Conservation (phyloP, 2,329 filamentous ascomycete species). For the Anthostomella pinea region DNA sequence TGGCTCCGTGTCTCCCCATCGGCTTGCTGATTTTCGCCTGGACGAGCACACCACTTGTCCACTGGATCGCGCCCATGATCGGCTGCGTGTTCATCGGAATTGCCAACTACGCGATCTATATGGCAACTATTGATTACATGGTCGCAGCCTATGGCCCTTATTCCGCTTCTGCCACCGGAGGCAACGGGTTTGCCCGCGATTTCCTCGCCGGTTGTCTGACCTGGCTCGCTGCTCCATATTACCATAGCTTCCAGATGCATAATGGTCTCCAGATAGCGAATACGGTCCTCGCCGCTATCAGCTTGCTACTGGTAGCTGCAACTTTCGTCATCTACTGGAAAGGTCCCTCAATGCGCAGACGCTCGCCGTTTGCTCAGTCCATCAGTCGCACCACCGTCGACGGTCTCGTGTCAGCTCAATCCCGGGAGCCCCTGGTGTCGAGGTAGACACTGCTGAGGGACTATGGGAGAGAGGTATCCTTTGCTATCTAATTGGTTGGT, state of each 20-base stretch:
- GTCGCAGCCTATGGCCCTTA: slow-evolving; percentile 65
- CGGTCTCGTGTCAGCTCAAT: not conserved
- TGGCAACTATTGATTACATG: slow-evolving; percentile 67
- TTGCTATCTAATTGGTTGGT: too few relatives aligned
- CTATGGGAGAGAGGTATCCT: too few relatives aligned
- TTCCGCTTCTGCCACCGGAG: slow-evolving; percentile 63
- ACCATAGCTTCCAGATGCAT: slow-evolving; percentile 39
- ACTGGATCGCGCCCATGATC: slow-evolving; percentile 62
- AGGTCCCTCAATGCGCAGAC: slow-evolving; percentile 48
- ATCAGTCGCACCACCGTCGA: slow-evolving; percentile 3
- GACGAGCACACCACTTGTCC: slow-evolving; percentile 52
- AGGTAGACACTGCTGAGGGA: too few relatives aligned
- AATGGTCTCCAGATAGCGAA: slow-evolving; percentile 51
- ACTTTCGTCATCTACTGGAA: slow-evolving; percentile 57
- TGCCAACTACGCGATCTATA: slow-evolving; percentile 62
- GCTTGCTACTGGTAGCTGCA: slow-evolving; percentile 48
- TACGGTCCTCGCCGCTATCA: slow-evolving; percentile 49
- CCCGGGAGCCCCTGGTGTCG: not conserved
- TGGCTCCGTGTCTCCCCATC: slow-evolving; percentile 56
- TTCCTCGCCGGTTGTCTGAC: slow-evolving; percentile 64
- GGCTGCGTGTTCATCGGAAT: slow-evolving; percentile 60
- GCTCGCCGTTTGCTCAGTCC: slow-evolving; percentile 53
- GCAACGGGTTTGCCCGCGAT: slow-evolving; percentile 64
- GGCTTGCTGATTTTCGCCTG: slow-evolving; percentile 63
- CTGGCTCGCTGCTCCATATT: slow-evolving; percentile 56